Evolutionary conservation across 805 yeast genomes (phyloP), one percentile per base, ranked within the genome.

Genomic region (Blastobotrys terrestris): DNA sequence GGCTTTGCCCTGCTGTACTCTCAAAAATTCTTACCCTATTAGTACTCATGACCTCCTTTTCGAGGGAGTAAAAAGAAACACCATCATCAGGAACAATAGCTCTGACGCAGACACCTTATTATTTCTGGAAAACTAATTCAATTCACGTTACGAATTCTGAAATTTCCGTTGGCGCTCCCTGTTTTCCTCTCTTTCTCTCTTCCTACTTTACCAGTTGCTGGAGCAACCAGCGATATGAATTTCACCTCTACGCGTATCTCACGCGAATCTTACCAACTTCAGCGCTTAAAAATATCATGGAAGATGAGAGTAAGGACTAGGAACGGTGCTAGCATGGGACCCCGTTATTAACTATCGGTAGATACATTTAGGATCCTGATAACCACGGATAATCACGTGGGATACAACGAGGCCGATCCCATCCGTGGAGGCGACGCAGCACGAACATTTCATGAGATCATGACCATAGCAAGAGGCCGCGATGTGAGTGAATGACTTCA

Each of bases 361-460:
- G 80, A 87, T 65, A 88, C 96, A 0, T 79, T 91, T 15, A 72
- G 87, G 20, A 78, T 94, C 16, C 78, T 94, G 31, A 69, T 94
- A 31, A 89, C 99, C 2, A 90, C 98, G 1, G 99, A 94, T 64
- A 94, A 94, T 65, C 99, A 94, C 73, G 96, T 94, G 16, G 99
- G 99, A 1, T 91, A 84, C 66, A 81, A 82, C 54, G 99, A 94
- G 65, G 79, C 78, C 40, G 98, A 94, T 66, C 91, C 96, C 0
- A 82, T 92, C 3, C 76, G 95, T 15, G 96, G 97, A 1, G 85
- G 86, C 60, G 99, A 94, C 63, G 80, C 95, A 0, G 87, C 96
- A 87, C 76, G 70, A 53, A 87, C 96, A 0, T 92, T 94, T 62
- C 81, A 86, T 51, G 99, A 94, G 67, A 81, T 89, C 54, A 78